A percentile compares a stretch with the other conserved stretches of the same genome.
phyloP scores from a whole-genome alignment of 768 basidiomycete species.

The Hemileccinum rubropunctum region DNA sequence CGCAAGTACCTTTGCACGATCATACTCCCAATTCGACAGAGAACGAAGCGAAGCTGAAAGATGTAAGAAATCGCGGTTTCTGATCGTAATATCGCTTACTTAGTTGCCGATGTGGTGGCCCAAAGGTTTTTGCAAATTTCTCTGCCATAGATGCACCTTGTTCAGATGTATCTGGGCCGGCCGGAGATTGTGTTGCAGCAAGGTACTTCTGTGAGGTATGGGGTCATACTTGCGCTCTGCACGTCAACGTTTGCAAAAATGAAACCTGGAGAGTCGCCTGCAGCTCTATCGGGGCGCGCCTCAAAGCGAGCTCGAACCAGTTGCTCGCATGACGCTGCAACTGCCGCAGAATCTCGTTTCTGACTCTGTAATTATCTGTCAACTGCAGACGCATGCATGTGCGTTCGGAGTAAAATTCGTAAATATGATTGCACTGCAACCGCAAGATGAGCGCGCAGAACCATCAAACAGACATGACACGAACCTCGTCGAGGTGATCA shows the following conservation, averaged over 20 bases:
- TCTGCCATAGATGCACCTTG: conserved; percentile 90
- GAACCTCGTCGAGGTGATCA: conserved; percentile 89
- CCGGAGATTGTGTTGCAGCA: conserved; percentile 63
- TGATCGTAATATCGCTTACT: conserved; percentile 45
- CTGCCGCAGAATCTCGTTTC: conserved; percentile 79
- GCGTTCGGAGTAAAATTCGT: conserved; percentile 78
- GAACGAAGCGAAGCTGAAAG: conserved; percentile 51
- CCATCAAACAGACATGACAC: conserved; percentile 9
- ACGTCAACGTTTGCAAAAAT: not conserved
- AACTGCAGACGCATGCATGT: conserved; percentile 73
- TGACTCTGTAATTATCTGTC: conserved; percentile 79
- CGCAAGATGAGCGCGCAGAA: not conserved
- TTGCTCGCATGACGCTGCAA: conserved; percentile 68
- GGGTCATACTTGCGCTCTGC: not conserved
- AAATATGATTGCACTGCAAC: conserved; percentile 82
- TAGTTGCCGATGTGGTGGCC: conserved; percentile 71
- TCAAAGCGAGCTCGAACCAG: conserved; percentile 88
- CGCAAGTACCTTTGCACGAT: conserved; percentile 76
- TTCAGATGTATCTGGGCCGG: conserved; percentile 76
- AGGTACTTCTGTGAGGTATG: conserved; percentile 75
- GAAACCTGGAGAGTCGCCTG: conserved; percentile 88
- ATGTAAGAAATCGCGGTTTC: not conserved
- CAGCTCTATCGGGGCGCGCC: conserved; percentile 87
- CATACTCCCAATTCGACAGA: conserved; percentile 65
- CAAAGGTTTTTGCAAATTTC: conserved; percentile 78